These are phyloP conservation scores for Camillea tinctor DNA, from an alignment of 2,329 filamentous ascomycete genomes.

Conservation along the genomic window DNA sequence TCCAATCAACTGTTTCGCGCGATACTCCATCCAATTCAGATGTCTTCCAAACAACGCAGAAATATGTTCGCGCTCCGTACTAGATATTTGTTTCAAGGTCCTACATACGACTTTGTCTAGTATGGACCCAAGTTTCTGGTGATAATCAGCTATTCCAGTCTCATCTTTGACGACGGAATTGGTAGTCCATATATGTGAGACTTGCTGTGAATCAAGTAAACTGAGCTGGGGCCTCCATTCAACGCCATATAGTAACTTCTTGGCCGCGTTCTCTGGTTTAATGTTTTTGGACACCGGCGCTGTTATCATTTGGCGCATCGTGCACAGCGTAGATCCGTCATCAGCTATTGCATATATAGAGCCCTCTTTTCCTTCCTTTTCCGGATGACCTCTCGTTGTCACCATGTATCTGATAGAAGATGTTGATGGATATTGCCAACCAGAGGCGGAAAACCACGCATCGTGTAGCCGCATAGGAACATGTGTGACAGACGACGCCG, in stretches of 20 bases:
- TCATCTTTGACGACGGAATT: constrained; percentile 25
- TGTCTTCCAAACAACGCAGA: constrained; percentile 24
- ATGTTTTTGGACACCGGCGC: constrained; percentile 25
- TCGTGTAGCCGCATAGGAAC: constrained; percentile 31
- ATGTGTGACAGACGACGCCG: constrained; percentile 19
- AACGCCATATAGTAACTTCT: constrained; percentile 34
- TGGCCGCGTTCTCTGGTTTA: constrained; percentile 8
- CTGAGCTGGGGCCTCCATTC: constrained; percentile 40
- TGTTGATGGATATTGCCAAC: constrained; percentile 32
- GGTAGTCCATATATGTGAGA: constrained; percentile 23
- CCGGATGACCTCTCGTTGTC: constrained; percentile 11
- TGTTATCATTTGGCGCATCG: constrained; percentile 25
- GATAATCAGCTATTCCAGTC: constrained; percentile 12
- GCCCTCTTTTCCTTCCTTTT: constrained; percentile 26
- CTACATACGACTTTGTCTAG: constrained; percentile 19
- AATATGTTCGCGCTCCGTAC: constrained; percentile 16
- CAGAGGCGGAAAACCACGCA: constrained; percentile 34
- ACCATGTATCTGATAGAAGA: constrained; percentile 26
- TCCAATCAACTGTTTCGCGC: constrained; percentile 19
- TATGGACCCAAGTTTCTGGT: constrained; percentile 20
- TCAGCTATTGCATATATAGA: constrained; percentile 31
- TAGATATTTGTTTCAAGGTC: constrained; percentile 18
- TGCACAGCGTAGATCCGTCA: constrained; percentile 29
- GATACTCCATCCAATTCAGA: constrained; percentile 33
- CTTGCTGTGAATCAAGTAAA: constrained; percentile 30